Conservation (phyloP, 1,284 basidiomycete species). For the Irpex rosettiformis region DNA sequence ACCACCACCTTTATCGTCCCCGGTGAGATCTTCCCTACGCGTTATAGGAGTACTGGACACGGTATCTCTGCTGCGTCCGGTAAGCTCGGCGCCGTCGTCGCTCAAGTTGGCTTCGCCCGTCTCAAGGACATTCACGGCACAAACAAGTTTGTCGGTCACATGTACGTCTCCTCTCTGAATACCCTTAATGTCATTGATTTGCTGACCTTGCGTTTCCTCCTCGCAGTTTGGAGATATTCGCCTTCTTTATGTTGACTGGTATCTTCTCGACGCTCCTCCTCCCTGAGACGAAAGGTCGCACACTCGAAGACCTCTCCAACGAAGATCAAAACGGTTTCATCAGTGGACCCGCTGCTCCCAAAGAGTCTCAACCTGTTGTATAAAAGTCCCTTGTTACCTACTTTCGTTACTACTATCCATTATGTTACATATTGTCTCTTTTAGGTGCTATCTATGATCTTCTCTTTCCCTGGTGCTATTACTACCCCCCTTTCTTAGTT, state of each 20-base stretch:
- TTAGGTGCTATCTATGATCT: too few relatives aligned
- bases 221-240: constrained; percentile 62
- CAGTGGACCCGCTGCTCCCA: constrained; percentile 9
- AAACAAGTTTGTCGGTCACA: constrained; percentile 58
- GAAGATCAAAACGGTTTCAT: constrained; percentile 69
- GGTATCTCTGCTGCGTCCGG: constrained; percentile 84
- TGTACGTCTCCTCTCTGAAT: constrained; percentile 41
- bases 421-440: too few relatives aligned
- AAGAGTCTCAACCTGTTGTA: not conserved
- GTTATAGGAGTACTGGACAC: constrained; percentile 81
- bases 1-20: constrained; percentile 82
- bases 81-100: constrained; percentile 82
- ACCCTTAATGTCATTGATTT: too few relatives aligned
- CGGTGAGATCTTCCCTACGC: constrained; percentile 84
- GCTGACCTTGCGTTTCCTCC: too few relatives aligned
- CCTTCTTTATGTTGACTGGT: constrained; percentile 80
- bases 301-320: constrained; percentile 70
- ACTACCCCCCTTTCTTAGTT: too few relatives aligned
- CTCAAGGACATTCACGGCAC: constrained; percentile 66
- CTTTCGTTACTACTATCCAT: not conserved
- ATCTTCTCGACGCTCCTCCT: constrained; percentile 74
- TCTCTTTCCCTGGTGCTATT: too few relatives aligned
- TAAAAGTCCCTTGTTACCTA: not conserved
- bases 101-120: constrained; percentile 76
- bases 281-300: constrained; percentile 69